Percentiles rank a stretch among this genome's conserved stretches.
phyloP scores from a whole-genome alignment of 179 eudicot genomes.

The Beta macrorhiza region DNA sequence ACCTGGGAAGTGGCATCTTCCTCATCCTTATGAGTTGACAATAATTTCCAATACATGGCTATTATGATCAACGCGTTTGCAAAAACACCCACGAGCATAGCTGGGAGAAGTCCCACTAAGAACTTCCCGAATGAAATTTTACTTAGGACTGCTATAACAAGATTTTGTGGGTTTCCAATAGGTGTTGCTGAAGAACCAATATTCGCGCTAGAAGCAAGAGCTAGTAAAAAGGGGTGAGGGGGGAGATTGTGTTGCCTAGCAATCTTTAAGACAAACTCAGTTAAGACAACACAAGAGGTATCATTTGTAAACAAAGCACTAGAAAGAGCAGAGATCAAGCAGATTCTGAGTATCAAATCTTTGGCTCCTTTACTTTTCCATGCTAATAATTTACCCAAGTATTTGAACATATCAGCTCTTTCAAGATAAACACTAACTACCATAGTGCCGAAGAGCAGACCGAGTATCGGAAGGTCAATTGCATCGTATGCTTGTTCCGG shows the following conservation, averaged over 20 bases:
- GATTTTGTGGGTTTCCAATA: slow-evolving; percentile 91
- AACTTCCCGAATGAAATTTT: slow-evolving; percentile 65
- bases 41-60: slow-evolving; percentile 65
- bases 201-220: slow-evolving; percentile 88
- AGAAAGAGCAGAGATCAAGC: slow-evolving; percentile 68
- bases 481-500: slow-evolving; percentile 79
- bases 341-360: slow-evolving; percentile 69
- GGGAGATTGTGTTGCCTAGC: slow-evolving; percentile 77
- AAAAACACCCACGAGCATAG: slow-evolving; percentile 64
- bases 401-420: slow-evolving; percentile 79
- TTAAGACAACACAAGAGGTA: slow-evolving; percentile 76
- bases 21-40: slow-evolving; percentile 57
- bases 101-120: slow-evolving; percentile 61
- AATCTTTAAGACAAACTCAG: slow-evolving; percentile 71
- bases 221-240: slow-evolving; percentile 84
- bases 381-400: slow-evolving; percentile 59
- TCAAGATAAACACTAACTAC: slow-evolving; percentile 83
- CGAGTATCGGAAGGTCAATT: slow-evolving; percentile 83
- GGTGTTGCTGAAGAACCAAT: slow-evolving; percentile 93
- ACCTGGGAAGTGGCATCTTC: slow-evolving; percentile 53
- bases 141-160: slow-evolving; percentile 77
- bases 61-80: slow-evolving; percentile 58
- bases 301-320: slow-evolving; percentile 89
- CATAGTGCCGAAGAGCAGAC: slow-evolving; percentile 94
- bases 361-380: slow-evolving; percentile 76